phyloP scores from a whole-genome alignment of 2,329 filamentous ascomycete genomes.

The Colletotrichum sp. region DNA sequence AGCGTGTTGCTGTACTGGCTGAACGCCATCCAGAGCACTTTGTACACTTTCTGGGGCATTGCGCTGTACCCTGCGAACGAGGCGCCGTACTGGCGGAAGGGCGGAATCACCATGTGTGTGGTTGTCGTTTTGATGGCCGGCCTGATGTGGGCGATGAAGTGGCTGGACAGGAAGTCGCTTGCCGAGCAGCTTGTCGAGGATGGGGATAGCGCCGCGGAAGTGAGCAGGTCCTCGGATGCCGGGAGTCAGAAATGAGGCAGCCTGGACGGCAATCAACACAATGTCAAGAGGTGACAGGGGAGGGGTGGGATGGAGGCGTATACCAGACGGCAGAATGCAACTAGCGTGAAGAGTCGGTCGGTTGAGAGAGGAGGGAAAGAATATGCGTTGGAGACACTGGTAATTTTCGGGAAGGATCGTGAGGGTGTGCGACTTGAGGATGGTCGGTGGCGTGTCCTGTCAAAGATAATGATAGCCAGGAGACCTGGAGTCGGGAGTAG shows the following conservation, averaged over 20 bases:
- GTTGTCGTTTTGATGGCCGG: background rate
- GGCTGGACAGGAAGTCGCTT: background rate
- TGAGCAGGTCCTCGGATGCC: background rate
- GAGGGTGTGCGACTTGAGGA: background rate
- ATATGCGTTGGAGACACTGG: background rate
- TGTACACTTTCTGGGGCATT: constrained; percentile 52
- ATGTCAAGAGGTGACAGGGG: background rate
- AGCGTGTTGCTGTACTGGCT: constrained; percentile 44
- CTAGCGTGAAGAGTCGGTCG: background rate
- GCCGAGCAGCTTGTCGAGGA: background rate
- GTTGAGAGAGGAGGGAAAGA: background rate
- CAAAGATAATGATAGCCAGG: background rate
- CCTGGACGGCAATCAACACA: background rate
- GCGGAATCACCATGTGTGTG: constrained; percentile 27
- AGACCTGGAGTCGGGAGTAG: background rate
- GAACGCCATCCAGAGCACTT: constrained; percentile 40
- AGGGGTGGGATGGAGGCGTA: background rate
- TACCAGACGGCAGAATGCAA: background rate
- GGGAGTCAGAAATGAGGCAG: background rate
- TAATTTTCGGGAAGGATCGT: background rate
- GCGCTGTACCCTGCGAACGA: constrained; percentile 44
- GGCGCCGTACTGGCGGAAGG: constrained; percentile 44
- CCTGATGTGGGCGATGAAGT: background rate
- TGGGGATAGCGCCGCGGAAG: background rate
- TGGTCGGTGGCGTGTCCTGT: background rate